Conservation (phyloP, 2,329 filamentous ascomycete genomes). For the Magnaporthales sp. region DNA sequence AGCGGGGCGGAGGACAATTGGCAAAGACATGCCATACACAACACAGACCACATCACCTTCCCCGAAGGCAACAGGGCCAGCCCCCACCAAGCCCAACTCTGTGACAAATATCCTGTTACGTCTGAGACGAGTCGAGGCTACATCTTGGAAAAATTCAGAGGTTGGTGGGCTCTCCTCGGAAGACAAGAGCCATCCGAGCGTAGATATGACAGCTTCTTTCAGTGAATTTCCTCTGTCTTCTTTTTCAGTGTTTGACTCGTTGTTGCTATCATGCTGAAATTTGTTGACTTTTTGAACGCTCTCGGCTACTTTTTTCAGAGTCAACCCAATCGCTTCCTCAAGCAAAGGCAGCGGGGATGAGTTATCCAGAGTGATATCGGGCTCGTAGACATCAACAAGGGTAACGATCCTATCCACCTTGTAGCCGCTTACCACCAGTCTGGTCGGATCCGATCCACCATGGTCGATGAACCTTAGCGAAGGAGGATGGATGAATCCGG, state of each 20-base stretch:
- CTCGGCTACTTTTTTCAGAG: background rate
- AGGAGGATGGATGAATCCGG: background rate
- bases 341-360: background rate
- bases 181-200: background rate
- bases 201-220: background rate
- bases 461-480: background rate
- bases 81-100: background rate
- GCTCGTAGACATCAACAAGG: background rate
- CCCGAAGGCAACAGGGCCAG: background rate
- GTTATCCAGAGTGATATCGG: background rate
- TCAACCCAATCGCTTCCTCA: background rate
- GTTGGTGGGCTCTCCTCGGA: background rate
- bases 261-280: no score
- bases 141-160: background rate
- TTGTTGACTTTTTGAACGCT: no score
- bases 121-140: background rate
- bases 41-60: background rate
- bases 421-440: background rate
- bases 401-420: background rate
- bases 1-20: background rate
- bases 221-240: background rate
- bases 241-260: background rate
- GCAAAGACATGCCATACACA: background rate
- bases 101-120: background rate
- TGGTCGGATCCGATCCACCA: background rate